These are phyloP conservation scores for Beauveria pseudobassiana DNA, from an alignment of 2,329 filamentous ascomycete genomes.

Conservation along the genomic window DNA sequence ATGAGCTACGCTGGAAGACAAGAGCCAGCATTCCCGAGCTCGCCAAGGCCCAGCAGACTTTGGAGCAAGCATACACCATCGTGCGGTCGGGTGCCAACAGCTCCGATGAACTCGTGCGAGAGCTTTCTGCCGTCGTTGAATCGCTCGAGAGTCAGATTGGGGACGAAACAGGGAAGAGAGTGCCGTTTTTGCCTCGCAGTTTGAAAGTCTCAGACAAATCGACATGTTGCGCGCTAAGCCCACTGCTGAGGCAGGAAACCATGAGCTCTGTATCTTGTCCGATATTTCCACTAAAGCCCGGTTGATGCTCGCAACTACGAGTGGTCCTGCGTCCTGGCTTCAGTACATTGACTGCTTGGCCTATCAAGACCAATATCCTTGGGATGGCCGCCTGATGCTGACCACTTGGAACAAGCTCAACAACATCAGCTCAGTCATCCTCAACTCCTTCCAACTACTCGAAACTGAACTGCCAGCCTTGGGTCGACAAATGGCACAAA, in stretches of 20 bases:
- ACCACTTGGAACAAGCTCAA: slow-evolving; percentile 50
- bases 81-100: slow-evolving; percentile 36
- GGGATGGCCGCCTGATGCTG: slow-evolving; percentile 32
- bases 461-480: slow-evolving; percentile 58
- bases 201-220: slow-evolving; percentile 50
- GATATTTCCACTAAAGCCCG: slow-evolving; percentile 28
- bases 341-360: slow-evolving; percentile 41
- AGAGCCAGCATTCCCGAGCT: slow-evolving; percentile 44
- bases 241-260: slow-evolving; percentile 14
- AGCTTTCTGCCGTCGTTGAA: slow-evolving; percentile 43
- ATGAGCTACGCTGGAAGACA: slow-evolving; percentile 52
- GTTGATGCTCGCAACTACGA: slow-evolving; percentile 26
- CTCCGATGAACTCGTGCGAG: slow-evolving; percentile 39
- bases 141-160: slow-evolving; percentile 41
- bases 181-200: slow-evolving; percentile 48
- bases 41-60: slow-evolving; percentile 43
- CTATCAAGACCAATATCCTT: slow-evolving; percentile 29
- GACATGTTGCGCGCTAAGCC: slow-evolving; percentile 30
- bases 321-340: slow-evolving; percentile 31
- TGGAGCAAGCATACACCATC: slow-evolving; percentile 50
- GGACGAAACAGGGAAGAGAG: slow-evolving; percentile 31
- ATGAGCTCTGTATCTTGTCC: slow-evolving; percentile 43
- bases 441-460: slow-evolving; percentile 55
- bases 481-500: slow-evolving; percentile 44
- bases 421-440: slow-evolving; percentile 41